Evolutionary conservation across 345 rosid species (phyloP).

Genomic region (Lumnitzera littorea): DNA sequence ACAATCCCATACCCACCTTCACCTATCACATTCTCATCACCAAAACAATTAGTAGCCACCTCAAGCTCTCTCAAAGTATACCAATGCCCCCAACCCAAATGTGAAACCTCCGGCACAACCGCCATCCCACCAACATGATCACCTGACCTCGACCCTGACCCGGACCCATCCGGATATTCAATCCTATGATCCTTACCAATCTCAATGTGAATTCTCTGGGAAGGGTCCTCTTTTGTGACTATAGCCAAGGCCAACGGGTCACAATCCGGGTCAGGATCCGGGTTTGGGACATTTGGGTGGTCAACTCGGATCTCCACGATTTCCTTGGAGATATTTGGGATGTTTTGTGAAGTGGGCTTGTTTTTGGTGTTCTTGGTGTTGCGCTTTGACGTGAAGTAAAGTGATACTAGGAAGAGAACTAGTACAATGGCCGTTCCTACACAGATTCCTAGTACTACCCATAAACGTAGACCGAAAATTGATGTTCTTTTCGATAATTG

Average conservation of each 20-base stretch:
- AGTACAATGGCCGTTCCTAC: constrained; percentile 80
- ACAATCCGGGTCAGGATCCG: constrained; percentile 20
- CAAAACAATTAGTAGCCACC: constrained; percentile 59
- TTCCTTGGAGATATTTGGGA: constrained; percentile 74
- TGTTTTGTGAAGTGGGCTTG: constrained; percentile 23
- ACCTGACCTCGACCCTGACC: constrained; percentile 53
- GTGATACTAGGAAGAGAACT: constrained; percentile 71
- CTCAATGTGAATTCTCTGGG: constrained; percentile 62
- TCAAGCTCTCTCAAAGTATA: constrained; percentile 91
- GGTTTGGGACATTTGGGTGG: constrained; percentile 24
- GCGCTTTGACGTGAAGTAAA: constrained; percentile 75
- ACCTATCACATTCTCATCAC: constrained; percentile 80
- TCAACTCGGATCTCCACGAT: constrained; percentile 69
- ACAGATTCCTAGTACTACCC: constrained; percentile 82
- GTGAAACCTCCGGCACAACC: constrained; percentile 84
- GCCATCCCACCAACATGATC: constrained; percentile 57
- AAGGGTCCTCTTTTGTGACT: constrained; percentile 38
- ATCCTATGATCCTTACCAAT: constrained; percentile 85
- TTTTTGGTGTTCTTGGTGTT: constrained; percentile 18
- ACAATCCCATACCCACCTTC: constrained; percentile 99
- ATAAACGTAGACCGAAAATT: constrained; percentile 58
- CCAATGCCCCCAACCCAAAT: constrained; percentile 99
- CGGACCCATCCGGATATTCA: constrained; percentile 58
- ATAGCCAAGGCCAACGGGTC: constrained; percentile 31
- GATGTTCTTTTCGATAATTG: constrained; percentile 59